Evolutionary conservation across 352 stramenopile species (phyloP), one percentile per base, ranked within the genome.

Genomic region (Pythium aquatile): DNA sequence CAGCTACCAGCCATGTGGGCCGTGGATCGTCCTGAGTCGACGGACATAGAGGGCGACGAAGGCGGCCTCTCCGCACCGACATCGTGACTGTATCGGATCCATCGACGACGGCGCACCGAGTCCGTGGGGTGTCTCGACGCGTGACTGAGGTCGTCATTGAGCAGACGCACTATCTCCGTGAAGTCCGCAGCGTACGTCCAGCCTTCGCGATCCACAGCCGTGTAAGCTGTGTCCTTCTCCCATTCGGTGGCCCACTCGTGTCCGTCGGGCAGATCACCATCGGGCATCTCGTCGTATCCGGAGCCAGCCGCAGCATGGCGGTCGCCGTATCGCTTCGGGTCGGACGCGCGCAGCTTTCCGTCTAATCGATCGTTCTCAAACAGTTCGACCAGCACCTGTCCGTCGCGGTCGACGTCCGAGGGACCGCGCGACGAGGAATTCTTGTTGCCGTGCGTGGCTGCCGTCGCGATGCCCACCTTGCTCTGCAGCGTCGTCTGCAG

Each of bases 101-200:
- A 93, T 59, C 87, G 79, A 64, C 87, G 81, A 42, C 87, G 82
- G 32, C 87, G 82, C 57, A 94, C 87, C 16, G 74, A 67, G 58
- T 96, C 87, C 0, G 79, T 89, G 14, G 87, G 87, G 57, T 96
- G 87, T 35, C 86, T 76, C 29, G 87, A 92, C 13, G 87, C 87
- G 65, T 96, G 87, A 65, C 85, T 93, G 13, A 93, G 68, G 46
- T 96, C 87, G 51, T 96, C 87, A 20, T 83, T 74, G 0, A 93
- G 69, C 17, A 94, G 69, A 13, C 83, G 83, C 24, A 91, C 75
- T 32, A 93, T 81, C 53, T 94, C 87, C 4, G 77, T 68, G 57
- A 93, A 96, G 77, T 96, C 87, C 10, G 73, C 78, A 2, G 81
- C 87, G 67, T 96, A 96, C 33, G 83, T 94, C 87, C 87, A 96